A percentile compares a stretch with the other conserved stretches of the same genome.
Evolutionary conservation across 305 asterid genomes (phyloP).

Genomic region (Solanum hybrid): DNA sequence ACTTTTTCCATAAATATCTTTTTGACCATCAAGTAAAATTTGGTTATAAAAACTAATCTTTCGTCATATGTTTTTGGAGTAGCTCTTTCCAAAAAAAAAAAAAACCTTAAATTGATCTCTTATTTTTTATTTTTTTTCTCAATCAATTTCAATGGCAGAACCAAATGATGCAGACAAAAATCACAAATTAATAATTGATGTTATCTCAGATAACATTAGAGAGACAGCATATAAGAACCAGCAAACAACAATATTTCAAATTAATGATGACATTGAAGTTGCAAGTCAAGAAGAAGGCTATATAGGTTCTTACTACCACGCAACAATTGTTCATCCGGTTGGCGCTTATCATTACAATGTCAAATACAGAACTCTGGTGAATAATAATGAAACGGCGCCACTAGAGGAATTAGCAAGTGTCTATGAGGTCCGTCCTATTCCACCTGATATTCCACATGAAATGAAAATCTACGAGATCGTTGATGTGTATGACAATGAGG

Average conservation of each 20-base stretch:
- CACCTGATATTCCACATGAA: background rate
- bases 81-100: background rate
- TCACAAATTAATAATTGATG: background rate
- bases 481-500: background rate
- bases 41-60: background rate
- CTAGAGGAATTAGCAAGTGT: background rate
- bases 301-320: background rate
- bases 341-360: background rate
- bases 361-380: background rate
- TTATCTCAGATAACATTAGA: background rate
- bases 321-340: background rate
- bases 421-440: background rate
- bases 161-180: background rate
- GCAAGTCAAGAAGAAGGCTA: background rate
- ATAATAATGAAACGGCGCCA: background rate
- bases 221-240: background rate
- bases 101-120: too few relatives aligned
- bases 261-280: background rate
- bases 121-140: too few relatives aligned
- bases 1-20: background rate
- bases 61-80: background rate
- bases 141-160: background rate
- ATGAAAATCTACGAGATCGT: background rate
- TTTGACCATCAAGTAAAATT: background rate
- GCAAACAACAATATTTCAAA: background rate